Conservation (phyloP, 768 basidiomycete genomes). For the Podaxis sp. region DNA sequence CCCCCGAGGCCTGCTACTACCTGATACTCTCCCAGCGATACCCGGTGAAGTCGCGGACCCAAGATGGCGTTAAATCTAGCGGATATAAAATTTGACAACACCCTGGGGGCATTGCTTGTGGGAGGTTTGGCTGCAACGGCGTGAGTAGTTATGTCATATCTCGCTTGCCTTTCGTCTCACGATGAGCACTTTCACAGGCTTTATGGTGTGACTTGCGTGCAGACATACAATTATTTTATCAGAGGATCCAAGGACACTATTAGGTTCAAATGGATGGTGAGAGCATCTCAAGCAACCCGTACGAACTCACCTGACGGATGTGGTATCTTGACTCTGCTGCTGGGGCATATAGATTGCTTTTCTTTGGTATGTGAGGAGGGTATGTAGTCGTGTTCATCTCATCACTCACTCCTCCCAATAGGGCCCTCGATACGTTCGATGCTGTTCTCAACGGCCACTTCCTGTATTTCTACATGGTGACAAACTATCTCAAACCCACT, state of each 20-base stretch:
- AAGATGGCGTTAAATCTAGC: conserved; percentile 4
- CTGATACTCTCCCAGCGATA: background rate
- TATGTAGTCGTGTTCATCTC: background rate
- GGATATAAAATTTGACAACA: conserved; percentile 39
- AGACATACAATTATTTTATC: conserved; percentile 52
- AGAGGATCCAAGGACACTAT: conserved; percentile 32
- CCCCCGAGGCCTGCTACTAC: conserved; percentile 1
- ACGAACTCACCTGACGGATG: background rate
- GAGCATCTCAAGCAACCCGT: conserved; percentile 12
- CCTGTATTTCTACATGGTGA: conserved; percentile 58
- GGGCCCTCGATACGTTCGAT: conserved; percentile 58
- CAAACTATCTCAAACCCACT: conserved; percentile 49
- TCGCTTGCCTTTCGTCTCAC: conserved; percentile 5
- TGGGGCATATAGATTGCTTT: conserved; percentile 29
- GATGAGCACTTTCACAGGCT: conserved; percentile 34
- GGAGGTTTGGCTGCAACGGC: conserved; percentile 54
- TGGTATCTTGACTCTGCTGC: background rate
- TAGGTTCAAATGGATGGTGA: conserved; percentile 37
- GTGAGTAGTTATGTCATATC: conserved; percentile 32
- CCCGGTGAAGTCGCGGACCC: background rate
- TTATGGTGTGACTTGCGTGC: conserved; percentile 58
- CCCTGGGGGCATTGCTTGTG: conserved; percentile 54
- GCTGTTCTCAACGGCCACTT: conserved; percentile 52
- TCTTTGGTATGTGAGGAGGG: conserved; percentile 30
- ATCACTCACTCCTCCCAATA: conserved; percentile 20